Base-by-base conservation (phyloP, 805 yeast species). In the Wilhelminamyces savonicus region DNA sequence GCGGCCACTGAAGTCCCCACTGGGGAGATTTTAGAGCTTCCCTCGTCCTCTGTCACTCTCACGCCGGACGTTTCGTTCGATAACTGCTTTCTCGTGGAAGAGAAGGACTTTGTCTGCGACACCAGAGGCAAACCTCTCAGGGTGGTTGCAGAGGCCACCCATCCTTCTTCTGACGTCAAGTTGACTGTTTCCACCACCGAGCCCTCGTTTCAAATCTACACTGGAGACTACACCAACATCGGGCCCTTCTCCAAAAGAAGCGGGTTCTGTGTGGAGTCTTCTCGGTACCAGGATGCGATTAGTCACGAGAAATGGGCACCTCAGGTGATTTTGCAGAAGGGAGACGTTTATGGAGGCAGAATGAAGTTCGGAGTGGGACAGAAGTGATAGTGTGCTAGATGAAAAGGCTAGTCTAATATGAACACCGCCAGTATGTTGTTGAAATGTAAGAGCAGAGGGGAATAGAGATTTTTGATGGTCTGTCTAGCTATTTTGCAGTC, bases 211-310 rank as follows among this genome's bases (percentile, higher is more conserved):
- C 83, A 77, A 50, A 58, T 78, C 23, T 78, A 78, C 52, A 76
- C 83, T 18, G 82, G 82, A 14, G 77, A 71, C 41, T 57, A 59
- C 30, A 61, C 69, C 25, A 42, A 60, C 30, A 62, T 63, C 21
- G 52, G 56, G 13, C 63, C 54, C 2, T 50, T 49, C 39, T 42
- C 50, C 40, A 30, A 67, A 60, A 50, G 68, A 39, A 50, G 68
- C 30, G 84, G 83, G 3, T 69, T 78, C 51, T 76, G 81, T 40
- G 58, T 76, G 21, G 86, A 78, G 52, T 76, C 82, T 20, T 65
- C 73, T 16, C 59, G 84, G 44, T 76, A 59, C 46, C 62, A 74
- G 21, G 65, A 76, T 49, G 81, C 83, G 7, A 56, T 69, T 21
- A 70, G 71, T 45, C 35, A 44, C 22, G 50, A 56, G 9, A 49